These are phyloP conservation scores for Elsinoe necatrix DNA, from an alignment of 2,329 filamentous ascomycete genomes.

Conservation along the genomic window DNA sequence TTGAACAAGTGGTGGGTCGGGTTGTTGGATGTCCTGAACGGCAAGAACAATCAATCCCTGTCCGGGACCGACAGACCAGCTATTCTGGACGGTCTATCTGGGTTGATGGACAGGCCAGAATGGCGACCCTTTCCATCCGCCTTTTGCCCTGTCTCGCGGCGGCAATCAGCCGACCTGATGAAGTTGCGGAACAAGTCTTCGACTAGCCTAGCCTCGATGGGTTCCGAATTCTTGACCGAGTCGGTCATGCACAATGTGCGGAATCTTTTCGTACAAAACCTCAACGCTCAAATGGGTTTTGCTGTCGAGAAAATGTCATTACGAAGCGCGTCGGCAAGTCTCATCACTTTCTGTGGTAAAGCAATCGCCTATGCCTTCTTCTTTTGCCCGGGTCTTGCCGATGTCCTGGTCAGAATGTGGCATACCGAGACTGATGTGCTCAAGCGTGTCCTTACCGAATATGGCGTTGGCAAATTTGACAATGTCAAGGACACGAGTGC, in stretches of 20 bases:
- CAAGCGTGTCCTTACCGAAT: slow-evolving; percentile 62
- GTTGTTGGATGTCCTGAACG: slow-evolving; percentile 72
- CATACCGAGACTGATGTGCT: slow-evolving; percentile 59
- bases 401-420: slow-evolving; percentile 77
- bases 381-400: slow-evolving; percentile 78
- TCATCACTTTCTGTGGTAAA: slow-evolving; percentile 79
- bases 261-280: slow-evolving; percentile 75
- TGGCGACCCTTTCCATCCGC: slow-evolving; percentile 68
- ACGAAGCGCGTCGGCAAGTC: slow-evolving; percentile 56
- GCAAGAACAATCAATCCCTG: slow-evolving; percentile 64
- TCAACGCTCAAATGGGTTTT: slow-evolving; percentile 74
- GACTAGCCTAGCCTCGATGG: slow-evolving; percentile 51
- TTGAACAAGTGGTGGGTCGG: slow-evolving; percentile 87
- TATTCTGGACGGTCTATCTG: slow-evolving; percentile 67
- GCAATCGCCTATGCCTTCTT: slow-evolving; percentile 89
- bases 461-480: slow-evolving; percentile 52
- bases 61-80: slow-evolving; percentile 75
- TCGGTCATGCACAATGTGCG: slow-evolving; percentile 83
- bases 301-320: slow-evolving; percentile 85
- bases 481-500: slow-evolving; percentile 43
- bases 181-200: slow-evolving; percentile 44
- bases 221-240: slow-evolving; percentile 60
- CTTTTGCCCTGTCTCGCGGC: slow-evolving; percentile 55
- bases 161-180: slow-evolving; percentile 33
- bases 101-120: slow-evolving; percentile 81